These are phyloP conservation scores for Eimeria falciformis DNA, from an alignment of 169 alveolate species.

Conservation along the genomic window DNA sequence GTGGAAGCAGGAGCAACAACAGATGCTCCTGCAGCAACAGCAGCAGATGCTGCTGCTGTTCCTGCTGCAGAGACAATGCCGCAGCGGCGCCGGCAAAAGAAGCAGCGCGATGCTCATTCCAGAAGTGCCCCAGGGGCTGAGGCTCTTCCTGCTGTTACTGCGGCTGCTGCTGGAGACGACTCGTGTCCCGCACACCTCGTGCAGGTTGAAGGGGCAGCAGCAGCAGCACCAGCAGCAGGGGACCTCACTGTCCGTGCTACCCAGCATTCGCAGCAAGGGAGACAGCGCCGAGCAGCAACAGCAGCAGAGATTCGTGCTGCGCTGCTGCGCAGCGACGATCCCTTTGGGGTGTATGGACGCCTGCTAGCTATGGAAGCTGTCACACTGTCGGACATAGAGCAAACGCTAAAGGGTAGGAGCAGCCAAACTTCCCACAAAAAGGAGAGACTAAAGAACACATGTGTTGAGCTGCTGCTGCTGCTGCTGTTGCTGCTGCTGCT, in stretches of 20 bases:
- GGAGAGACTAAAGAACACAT: not conserved
- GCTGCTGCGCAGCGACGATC: conserved; percentile 25
- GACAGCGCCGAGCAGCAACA: conserved; percentile 33
- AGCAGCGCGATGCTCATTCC: conserved; percentile 1
- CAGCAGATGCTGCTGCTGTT: conserved; percentile 10
- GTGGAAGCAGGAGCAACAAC: not conserved
- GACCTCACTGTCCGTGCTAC: not conserved
- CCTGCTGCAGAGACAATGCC: not conserved
- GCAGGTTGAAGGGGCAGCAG: not conserved
- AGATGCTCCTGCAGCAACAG: not conserved
- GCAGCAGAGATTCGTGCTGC: conserved; percentile 46
- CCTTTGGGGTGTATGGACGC: conserved; percentile 30
- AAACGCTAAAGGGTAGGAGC: conserved; percentile 21
- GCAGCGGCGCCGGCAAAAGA: conserved; percentile 31
- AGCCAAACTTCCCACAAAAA: not conserved
- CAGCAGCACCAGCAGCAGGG: not conserved
- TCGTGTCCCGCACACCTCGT: not conserved
- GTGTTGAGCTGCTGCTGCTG: not conserved
- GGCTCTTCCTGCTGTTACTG: not conserved
- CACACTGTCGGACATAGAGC: conserved; percentile 11
- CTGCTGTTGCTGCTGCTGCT: not conserved
- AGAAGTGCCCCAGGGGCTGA: not conserved
- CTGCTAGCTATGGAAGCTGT: conserved; percentile 26
- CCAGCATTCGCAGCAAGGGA: conserved; percentile 25
- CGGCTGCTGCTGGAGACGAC: not conserved